Conservation (phyloP, 2,329 filamentous ascomycete genomes). For the Claviceps sp. region DNA sequence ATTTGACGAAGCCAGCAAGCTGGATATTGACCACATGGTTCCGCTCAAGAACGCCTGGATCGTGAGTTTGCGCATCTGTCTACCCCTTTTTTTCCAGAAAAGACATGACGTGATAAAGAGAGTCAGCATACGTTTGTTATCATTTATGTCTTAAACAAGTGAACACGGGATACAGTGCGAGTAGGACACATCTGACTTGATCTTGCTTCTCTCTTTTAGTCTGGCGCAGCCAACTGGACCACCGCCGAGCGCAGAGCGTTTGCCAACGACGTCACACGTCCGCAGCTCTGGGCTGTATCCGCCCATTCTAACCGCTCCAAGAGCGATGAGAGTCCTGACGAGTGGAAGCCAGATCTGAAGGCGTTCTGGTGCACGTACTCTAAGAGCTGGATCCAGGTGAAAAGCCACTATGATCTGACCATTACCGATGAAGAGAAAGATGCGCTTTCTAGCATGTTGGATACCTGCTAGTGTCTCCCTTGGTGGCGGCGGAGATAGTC, state of each 20-base stretch:
- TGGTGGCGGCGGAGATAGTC: too few relatives aligned
- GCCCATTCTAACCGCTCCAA: slow-evolving; percentile 63
- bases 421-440: slow-evolving; percentile 61
- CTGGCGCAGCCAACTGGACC: slow-evolving; percentile 60
- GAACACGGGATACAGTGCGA: too few relatives aligned
- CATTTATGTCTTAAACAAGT: too few relatives aligned
- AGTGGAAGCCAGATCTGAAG: slow-evolving; percentile 59
- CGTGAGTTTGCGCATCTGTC: slow-evolving; percentile 23
- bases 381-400: slow-evolving; percentile 64
- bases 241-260: slow-evolving; percentile 51
- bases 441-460: slow-evolving; percentile 38
- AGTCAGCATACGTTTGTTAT: not conserved
- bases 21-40: slow-evolving; percentile 78
- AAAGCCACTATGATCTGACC: slow-evolving; percentile 55
- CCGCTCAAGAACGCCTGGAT: slow-evolving; percentile 73
- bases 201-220: slow-evolving; percentile 28
- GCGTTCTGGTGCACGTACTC: slow-evolving; percentile 70
- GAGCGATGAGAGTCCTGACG: slow-evolving; percentile 59
- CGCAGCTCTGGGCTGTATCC: slow-evolving; percentile 69
- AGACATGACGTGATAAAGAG: not conserved
- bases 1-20: slow-evolving; percentile 53
- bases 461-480: slow-evolving; percentile 14
- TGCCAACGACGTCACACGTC: slow-evolving; percentile 63
- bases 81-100: not conserved
- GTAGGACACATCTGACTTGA: not conserved